Evolutionary conservation across 805 yeast species (phyloP), one percentile per base, ranked within the genome.

Genomic region (Candida loeiensis): DNA sequence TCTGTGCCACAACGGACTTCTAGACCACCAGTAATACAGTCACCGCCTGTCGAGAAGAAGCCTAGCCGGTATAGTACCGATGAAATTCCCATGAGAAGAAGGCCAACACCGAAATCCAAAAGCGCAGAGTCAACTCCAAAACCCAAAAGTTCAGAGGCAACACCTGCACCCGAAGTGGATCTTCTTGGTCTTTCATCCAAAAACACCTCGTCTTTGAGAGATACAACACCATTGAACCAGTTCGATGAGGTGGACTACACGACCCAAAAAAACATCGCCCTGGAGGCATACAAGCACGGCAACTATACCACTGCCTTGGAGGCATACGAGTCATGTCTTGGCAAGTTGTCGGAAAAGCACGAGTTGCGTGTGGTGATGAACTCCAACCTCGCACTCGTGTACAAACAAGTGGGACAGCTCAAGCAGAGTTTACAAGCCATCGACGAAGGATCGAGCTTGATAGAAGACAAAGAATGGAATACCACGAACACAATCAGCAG

Each of bases 261-360:
- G 6, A 73, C 72, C 17, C 65, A 70, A 20, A 77, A 79, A 44
- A 61, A 59, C 6, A 70, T 70, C 18, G 99, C 89, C 4, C 64
- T 77, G 5, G 71, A 71, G 13, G 71, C 79, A 1, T 93, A 80
- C 65, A 76, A 77, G 41, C 73, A 78, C n/a, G 99, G 99, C 14
- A 91, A 93, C 57, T 93, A 83, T 56, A 58, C 79, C 3, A 55
- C 65, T 4, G 90, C 99, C 0, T 65, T 77, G 11, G 72, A 64
- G 20, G 69, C 71, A 39, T 93, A 85, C 55, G 69, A 76, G 22
- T 65, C 73, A 29, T 66, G 78, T 35, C 51, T 72, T 19, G 43
- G 50, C 11, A 53, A 77, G 3, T 64, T 89, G 2, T 95, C 96
- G 0, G 48, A 54, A 1, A 64, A 66, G 7, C 95, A 91, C 58